phyloP scores from a whole-genome alignment of 768 basidiomycete species.

The Albatrellus ellisii region DNA sequence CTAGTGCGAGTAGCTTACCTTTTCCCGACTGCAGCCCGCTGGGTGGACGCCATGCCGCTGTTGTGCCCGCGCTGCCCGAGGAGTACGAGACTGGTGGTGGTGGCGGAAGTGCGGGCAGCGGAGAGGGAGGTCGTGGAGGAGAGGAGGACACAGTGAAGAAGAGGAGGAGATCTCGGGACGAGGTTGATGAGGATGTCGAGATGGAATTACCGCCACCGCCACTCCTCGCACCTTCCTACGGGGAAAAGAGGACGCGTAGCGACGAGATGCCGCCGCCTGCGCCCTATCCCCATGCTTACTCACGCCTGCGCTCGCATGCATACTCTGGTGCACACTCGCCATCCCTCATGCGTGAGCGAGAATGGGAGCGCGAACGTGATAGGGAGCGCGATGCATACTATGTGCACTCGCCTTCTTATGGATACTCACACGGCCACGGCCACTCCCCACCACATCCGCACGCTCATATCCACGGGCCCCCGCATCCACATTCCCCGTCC shows the following conservation, averaged over 20 bases:
- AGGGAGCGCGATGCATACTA: slow-evolving; percentile 2
- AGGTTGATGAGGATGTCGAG: too few relatives aligned
- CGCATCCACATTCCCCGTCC: neutral
- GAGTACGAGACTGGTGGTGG: slow-evolving; percentile 57
- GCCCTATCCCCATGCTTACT: slow-evolving; percentile 8
- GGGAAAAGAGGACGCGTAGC: too few relatives aligned
- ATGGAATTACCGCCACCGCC: too few relatives aligned
- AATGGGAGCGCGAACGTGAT: neutral
- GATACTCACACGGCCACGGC: neutral
- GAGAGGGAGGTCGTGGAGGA: slow-evolving; percentile 9
- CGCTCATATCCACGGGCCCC: slow-evolving; percentile 1
- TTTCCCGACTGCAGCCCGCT: slow-evolving; percentile 32
- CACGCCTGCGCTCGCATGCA: slow-evolving; percentile 18
- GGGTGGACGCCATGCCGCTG: slow-evolving; percentile 72
- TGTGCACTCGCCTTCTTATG: neutral
- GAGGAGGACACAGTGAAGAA: slow-evolving; percentile 7
- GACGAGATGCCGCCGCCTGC: slow-evolving; percentile 10
- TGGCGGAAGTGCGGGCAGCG: slow-evolving; percentile 20
- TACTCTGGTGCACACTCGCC: slow-evolving; percentile 16
- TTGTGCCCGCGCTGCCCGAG: slow-evolving; percentile 69
- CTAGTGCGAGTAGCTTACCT: slow-evolving; percentile 11
- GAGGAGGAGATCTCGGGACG: too few relatives aligned
- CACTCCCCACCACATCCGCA: slow-evolving; percentile 6
- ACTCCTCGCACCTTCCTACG: too few relatives aligned
- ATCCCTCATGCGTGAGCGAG: slow-evolving; percentile 4